phyloP scores from a whole-genome alignment of 331 rosid genomes.

The Prunus yedoensis region DNA sequence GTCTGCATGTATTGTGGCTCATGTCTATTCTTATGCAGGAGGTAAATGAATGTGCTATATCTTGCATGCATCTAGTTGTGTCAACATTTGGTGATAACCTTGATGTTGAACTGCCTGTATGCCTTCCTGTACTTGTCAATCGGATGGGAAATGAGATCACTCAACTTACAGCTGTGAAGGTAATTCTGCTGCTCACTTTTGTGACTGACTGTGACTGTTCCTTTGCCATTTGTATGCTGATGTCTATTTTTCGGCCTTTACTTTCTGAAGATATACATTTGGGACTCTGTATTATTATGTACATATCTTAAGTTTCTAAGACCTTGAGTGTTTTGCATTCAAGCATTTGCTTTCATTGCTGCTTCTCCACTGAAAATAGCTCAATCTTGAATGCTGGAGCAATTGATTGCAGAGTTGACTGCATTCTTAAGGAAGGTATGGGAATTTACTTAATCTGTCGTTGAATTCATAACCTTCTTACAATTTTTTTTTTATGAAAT shows the following conservation, averaged over 20 bases:
- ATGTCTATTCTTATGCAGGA: constrained; percentile 55
- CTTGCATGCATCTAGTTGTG: constrained; percentile 96
- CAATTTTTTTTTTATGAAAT: neutral
- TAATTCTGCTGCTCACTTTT: constrained; percentile 30
- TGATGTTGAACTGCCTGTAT: constrained; percentile 63
- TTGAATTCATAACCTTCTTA: neutral
- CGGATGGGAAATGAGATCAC: constrained; percentile 99
- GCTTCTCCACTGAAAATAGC: constrained; percentile 87
- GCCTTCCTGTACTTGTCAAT: constrained; percentile 98
- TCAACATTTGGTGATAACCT: constrained; percentile 96
- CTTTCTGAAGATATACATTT: neutral
- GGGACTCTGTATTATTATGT: neutral
- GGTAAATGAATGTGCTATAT: constrained; percentile 98
- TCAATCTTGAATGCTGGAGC: constrained; percentile 87
- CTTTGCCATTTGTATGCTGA: neutral
- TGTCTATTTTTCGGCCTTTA: constrained; percentile 6
- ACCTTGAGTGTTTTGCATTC: constrained; percentile 27
- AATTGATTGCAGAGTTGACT: constrained; percentile 84
- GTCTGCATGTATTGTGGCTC: constrained; percentile 13
- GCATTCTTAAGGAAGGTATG: constrained; percentile 92
- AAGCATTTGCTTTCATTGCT: constrained; percentile 97
- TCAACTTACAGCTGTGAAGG: constrained; percentile 98
- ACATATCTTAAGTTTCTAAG: neutral
- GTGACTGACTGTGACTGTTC: neutral
- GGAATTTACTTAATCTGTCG: neutral